Evolutionary conservation across 2,329 filamentous ascomycete genomes (phyloP).

Genomic region (Trichoderma hamatum): DNA sequence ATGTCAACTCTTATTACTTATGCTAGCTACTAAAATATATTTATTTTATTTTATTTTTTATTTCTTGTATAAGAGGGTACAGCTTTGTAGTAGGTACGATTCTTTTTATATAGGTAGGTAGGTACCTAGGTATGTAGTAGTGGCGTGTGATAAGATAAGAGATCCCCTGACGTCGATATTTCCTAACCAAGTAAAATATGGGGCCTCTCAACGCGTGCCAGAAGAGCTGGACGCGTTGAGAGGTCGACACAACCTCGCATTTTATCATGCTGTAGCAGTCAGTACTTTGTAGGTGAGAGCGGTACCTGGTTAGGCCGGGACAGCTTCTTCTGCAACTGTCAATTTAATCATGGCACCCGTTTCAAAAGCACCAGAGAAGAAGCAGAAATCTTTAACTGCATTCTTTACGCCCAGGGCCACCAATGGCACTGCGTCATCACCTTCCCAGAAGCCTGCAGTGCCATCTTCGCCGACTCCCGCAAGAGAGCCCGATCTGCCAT

Average conservation of each 20-base stretch:
- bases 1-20: no score
- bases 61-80: neutral
- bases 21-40: neutral
- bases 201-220: conserved; percentile 16
- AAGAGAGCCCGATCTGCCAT: conserved; percentile 36
- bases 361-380: conserved; percentile 56
- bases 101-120: no score
- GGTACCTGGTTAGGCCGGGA: neutral
- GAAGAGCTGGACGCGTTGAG: conserved; percentile 23
- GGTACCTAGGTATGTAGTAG: no score
- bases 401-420: conserved; percentile 73
- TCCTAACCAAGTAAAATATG: conserved; percentile 19
- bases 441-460: conserved; percentile 40
- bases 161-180: conserved; percentile 19
- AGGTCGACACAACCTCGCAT: conserved; percentile 1
- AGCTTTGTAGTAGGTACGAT: no score
- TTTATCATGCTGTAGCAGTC: conserved; percentile 1
- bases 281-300: neutral
- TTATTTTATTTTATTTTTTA: no score
- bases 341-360: conserved; percentile 39
- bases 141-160: conserved; percentile 23
- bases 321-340: neutral
- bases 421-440: conserved; percentile 49
- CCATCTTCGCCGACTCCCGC: conserved; percentile 34
- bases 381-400: conserved; percentile 81